Conservation (phyloP, 371 early-diverging fungal genomes). For the Syncephalastrum sp. region DNA sequence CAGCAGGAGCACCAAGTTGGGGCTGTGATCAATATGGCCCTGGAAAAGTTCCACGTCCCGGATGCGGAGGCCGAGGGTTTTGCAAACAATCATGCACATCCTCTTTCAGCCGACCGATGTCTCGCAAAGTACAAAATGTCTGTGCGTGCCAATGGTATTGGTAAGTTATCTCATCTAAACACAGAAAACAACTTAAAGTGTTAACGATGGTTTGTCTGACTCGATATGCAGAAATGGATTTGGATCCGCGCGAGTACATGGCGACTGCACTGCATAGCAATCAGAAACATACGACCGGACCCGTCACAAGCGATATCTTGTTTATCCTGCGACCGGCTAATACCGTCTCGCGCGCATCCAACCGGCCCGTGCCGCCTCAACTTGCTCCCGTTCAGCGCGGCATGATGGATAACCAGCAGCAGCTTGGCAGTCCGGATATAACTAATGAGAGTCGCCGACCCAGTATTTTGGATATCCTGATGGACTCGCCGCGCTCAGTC, state of each 20-base stretch:
- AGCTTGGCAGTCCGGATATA: constrained; percentile 1
- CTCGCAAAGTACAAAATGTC: constrained; percentile 38
- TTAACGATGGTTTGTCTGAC: background rate
- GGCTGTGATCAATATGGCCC: constrained; percentile 37
- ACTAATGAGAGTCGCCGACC: constrained; percentile 29
- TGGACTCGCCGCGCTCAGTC: constrained; percentile 31
- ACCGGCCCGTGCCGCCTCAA: constrained; percentile 10
- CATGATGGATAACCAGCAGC: background rate
- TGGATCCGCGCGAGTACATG: constrained; percentile 38
- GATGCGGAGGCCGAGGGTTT: constrained; percentile 36
- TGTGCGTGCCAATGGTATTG: constrained; percentile 32
- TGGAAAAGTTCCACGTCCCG: constrained; percentile 48
- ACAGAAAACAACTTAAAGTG: background rate
- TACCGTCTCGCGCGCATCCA: constrained; percentile 1
- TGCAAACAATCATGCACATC: constrained; percentile 7
- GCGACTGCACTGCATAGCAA: constrained; percentile 32
- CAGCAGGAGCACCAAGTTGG: constrained; percentile 32
- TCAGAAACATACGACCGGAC: constrained; percentile 18
- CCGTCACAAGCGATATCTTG: constrained; percentile 39
- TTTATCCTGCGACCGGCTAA: constrained; percentile 31
- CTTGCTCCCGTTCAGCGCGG: constrained; percentile 12
- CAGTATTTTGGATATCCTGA: constrained; percentile 46
- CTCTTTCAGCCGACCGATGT: constrained; percentile 13
- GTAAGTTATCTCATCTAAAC: constrained; percentile 8
- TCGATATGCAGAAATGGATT: constrained; percentile 26